Evolutionary conservation across 2,329 filamentous ascomycete species (phyloP).

Genomic region (Aureobasidium mangrovei): DNA sequence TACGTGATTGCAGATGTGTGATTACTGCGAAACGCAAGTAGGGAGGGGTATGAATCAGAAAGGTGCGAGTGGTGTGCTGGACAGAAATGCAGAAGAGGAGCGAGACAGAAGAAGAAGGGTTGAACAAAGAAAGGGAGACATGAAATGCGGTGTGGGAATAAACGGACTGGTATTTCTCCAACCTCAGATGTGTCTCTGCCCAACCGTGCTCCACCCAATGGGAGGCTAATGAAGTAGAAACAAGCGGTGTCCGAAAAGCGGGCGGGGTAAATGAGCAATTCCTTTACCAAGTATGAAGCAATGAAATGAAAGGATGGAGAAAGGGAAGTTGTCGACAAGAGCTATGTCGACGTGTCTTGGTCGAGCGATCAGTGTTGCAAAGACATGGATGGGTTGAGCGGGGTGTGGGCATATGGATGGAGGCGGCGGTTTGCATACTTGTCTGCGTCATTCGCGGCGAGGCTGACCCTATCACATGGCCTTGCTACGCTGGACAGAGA

Average conservation of each 20-base stretch:
- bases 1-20: constrained; percentile 39
- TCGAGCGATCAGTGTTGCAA: not conserved
- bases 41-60: constrained; percentile 28
- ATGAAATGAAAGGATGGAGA: not conserved
- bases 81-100: not conserved
- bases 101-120: not conserved
- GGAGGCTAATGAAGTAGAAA: constrained; percentile 11
- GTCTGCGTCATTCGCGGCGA: too few species aligned
- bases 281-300: not conserved
- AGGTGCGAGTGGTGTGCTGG: constrained; percentile 19
- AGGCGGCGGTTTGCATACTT: too few species aligned
- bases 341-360: not conserved
- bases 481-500: too few species aligned
- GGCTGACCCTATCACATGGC: too few species aligned
- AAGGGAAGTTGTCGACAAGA: not conserved
- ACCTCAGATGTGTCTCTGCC: constrained; percentile 9
- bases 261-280: constrained; percentile 12
- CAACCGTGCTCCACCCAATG: constrained; percentile 7
- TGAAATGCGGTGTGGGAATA: not conserved
- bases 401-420: not conserved
- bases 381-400: not conserved
- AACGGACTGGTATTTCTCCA: constrained; percentile 11
- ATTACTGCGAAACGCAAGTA: constrained; percentile 35
- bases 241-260: constrained; percentile 11
- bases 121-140: not conserved